Base-by-base conservation (phyloP, 2,329 filamentous ascomycete genomes). In the Fusarium coicis region DNA sequence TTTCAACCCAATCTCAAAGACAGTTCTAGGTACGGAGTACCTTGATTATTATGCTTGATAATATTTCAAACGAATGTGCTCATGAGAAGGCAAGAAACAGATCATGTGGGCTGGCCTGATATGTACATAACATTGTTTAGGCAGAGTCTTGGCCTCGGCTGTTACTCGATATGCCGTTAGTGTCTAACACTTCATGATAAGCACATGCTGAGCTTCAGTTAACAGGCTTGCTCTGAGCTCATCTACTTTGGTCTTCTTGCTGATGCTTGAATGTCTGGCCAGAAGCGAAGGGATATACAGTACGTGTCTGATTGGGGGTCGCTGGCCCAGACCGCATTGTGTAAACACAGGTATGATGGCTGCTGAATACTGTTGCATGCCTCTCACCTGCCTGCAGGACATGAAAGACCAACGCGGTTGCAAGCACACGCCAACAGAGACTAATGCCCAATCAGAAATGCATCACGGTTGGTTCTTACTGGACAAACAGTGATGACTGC, bases 281-380 rank as follows among this genome's bases (percentile, higher is more conserved):
- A 54, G 16, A 46, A 57, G 71, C 56, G 57, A 52, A 46, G 39
- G 58, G 54, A 57, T 55, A 23, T 53, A 54, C 54, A 14, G 40
- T 39, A 32, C n/a, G 28, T 21, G 40, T 57, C 59, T 58, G 52
- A 44, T 47, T 54, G 42, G 68, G 47, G 34, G 69, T 47, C 28
- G 19, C 23, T 34, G 52, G 73, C 57, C 60, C 52, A 73, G 74
- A 76, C 68, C 71, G 43, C 57, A 72, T 66, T 52, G 37, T 39
- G 47, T 66, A 34, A 70, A 12, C 37, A 52, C 43, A 58, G 66
- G 52, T 12, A 59, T 37, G 47, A 66, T 66, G 47, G 55, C 55
- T 61, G 61, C 55, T 64, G 57, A 62, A 58, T 63, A 42, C 43
- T 43, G 49, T 60, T 72, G 53, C 65, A 64, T 76, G 57, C 53